Base-by-base conservation (phyloP, 2,329 filamentous ascomycete genomes). In the Curvularia verruculosa region DNA sequence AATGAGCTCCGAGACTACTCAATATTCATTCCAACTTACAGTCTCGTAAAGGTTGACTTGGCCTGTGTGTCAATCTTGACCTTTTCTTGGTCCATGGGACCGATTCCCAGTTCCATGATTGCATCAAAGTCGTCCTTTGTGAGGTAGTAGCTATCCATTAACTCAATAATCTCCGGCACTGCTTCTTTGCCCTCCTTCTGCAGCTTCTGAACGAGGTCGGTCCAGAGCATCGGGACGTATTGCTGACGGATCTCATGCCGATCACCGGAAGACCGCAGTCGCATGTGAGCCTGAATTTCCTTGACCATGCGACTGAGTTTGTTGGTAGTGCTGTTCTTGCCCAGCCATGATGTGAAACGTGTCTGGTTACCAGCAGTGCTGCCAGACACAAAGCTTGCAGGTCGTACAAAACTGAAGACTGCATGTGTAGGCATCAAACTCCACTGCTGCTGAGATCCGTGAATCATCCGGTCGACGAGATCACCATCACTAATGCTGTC, bases 401-500 rank as follows among this genome's bases (percentile, higher is more conserved):
- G 95, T 24, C 91, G 84, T 23, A 99, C 94, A 52, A 96, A 96
- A 72, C 93, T 96, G 80, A 98, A 97, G 37, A 97, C 84, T 24
- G 93, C 95, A 77, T 99, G 95, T 1, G 91, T 90, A 13, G 95
- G 95, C 95, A 99, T 99, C 60, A 99, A 80, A 72, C 91, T 95
- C 95, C 95, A 99, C 61, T 99, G 95, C 74, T 99, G 95, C 73
- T 99, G 95, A 43, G 92, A 91, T 24, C 95, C 95, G 75, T 99
- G 95, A 58, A 99, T 99, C 94, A 99, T 97, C 50, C 92, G 86
- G 76, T 99, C 95, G 2, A 98, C 91, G 34, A 99, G 81, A 74
- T 99, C 95, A 58, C 95, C 95, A 71, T 99, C 95, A 70, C 92
- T 97, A 78, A 99, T 99, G 72, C 93, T 97, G 72, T 96, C 90